Conservation (phyloP, 331 rosid species). For the Spiraea crenata region DNA sequence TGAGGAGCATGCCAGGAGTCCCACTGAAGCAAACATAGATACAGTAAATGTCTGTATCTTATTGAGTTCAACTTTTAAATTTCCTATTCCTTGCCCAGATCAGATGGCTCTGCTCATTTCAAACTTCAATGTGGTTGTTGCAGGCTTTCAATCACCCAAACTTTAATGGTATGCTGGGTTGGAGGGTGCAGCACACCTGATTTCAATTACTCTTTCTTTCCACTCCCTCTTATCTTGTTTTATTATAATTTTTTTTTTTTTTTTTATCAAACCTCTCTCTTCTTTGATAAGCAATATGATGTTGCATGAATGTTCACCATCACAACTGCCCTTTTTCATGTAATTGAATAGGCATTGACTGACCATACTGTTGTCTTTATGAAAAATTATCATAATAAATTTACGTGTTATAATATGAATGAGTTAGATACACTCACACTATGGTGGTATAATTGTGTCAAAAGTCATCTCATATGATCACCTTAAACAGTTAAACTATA, state of each 20-base stretch:
- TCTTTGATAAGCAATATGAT: too few species aligned
- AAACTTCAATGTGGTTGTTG: slow-evolving; percentile 7
- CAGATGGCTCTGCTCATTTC: not conserved
- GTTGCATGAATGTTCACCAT: too few species aligned
- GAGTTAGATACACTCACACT: too few species aligned
- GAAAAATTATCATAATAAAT: too few species aligned
- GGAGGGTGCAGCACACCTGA: slow-evolving; percentile 15
- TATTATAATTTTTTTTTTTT: too few species aligned
- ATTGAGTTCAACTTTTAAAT: slow-evolving; percentile 6
- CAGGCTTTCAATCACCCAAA: slow-evolving; percentile 9
- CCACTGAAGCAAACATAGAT: slow-evolving; percentile 2
- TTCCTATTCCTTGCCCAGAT: not conserved
- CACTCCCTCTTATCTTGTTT: too few species aligned
- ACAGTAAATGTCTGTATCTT: not conserved
- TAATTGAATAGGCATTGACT: not conserved
- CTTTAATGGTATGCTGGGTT: slow-evolving; percentile 13
- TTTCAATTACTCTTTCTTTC: slow-evolving; percentile 1
- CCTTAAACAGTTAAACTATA: too few species aligned
- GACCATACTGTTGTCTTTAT: not conserved
- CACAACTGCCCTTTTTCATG: too few species aligned
- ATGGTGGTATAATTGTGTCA: too few species aligned
- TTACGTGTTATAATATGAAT: too few species aligned
- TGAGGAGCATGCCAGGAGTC: slow-evolving; percentile 25
- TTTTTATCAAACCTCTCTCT: too few species aligned
- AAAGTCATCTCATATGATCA: too few species aligned